Percentiles rank a stretch among this genome's conserved stretches.
Evolutionary conservation across 108 stramenopile species (phyloP).

Genomic region (Craspedostauros australis): DNA sequence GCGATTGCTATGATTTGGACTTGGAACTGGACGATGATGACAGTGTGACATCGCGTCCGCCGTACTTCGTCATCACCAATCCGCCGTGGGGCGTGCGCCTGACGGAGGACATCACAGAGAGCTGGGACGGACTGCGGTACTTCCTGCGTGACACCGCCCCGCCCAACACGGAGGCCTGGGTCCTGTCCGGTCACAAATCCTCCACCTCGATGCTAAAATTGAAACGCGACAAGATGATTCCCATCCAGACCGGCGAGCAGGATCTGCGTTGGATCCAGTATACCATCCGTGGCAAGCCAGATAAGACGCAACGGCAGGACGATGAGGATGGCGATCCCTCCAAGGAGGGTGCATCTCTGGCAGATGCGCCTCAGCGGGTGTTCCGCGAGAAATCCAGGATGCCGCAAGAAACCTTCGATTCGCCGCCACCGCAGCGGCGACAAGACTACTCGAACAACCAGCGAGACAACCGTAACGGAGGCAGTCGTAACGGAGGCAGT

Average conservation of each 20-base stretch:
- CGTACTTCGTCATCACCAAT: conserved; percentile 50
- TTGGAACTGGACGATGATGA: conserved; percentile 21
- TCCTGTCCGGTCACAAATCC: conserved; percentile 67
- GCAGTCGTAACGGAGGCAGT: too few species aligned
- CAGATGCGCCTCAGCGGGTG: too few species aligned
- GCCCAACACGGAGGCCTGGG: conserved; percentile 57
- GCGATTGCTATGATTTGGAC: conserved; percentile 57
- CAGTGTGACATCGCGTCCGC: background rate
- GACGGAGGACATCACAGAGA: conserved; percentile 60
- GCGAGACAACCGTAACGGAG: too few species aligned
- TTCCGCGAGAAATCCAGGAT: too few species aligned
- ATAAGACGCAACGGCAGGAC: background rate
- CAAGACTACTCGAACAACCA: too few species aligned
- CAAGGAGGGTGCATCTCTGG: too few species aligned
- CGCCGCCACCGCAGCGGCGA: too few species aligned
- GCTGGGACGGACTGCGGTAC: conserved; percentile 64
- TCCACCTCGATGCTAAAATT: conserved; percentile 59
- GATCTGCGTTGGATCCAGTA: conserved; percentile 82
- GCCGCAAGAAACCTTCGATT: too few species aligned
- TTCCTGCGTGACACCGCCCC: conserved; percentile 53
- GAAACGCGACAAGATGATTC: conserved; percentile 52
- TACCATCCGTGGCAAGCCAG: conserved; percentile 13
- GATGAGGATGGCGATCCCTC: too few species aligned
- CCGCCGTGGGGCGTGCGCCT: conserved; percentile 81
- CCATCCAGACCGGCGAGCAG: conserved; percentile 64